These are phyloP conservation scores for Eutypella sp. DNA, from an alignment of 2,329 filamentous ascomycete genomes.

Conservation along the genomic window DNA sequence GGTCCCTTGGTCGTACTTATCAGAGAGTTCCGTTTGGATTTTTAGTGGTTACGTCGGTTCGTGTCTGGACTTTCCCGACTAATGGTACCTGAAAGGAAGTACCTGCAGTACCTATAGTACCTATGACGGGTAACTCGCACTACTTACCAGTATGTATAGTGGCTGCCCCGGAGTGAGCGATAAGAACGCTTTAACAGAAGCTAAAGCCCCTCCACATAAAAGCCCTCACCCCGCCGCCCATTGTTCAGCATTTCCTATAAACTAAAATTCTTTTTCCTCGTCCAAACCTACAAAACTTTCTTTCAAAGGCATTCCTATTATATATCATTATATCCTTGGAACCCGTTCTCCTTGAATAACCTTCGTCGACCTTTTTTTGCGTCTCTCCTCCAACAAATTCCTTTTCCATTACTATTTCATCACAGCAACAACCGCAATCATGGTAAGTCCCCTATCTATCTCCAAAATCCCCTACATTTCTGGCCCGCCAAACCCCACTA, in stretches of 20 bases:
- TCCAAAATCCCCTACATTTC: constrained; percentile 12
- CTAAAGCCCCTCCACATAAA: neutral
- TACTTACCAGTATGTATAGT: too few relatives aligned
- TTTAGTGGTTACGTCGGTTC: too few relatives aligned
- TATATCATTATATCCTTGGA: constrained; percentile 2
- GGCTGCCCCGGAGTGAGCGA: too few relatives aligned
- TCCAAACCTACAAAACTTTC: neutral
- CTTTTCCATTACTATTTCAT: constrained; percentile 9
- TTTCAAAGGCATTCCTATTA: neutral
- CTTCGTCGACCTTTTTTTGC: constrained; percentile 2
- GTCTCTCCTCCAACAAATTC: neutral
- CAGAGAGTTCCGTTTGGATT: too few relatives aligned
- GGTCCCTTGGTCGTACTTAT: too few relatives aligned
- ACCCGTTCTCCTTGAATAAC: constrained; percentile 1
- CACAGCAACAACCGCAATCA: constrained; percentile 22
- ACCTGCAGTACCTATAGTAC: too few relatives aligned
- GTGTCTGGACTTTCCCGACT: too few relatives aligned
- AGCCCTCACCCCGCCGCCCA: neutral
- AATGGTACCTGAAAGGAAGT: too few relatives aligned
- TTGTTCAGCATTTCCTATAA: neutral
- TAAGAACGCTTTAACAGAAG: too few relatives aligned
- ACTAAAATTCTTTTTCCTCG: neutral
- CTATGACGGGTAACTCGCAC: too few relatives aligned
- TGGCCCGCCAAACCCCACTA: constrained; percentile 19
- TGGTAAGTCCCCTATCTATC: constrained; percentile 19